These are phyloP conservation scores for Stagonosporopsis tanaceti DNA, from an alignment of 2,329 filamentous ascomycete genomes.

Conservation along the genomic window DNA sequence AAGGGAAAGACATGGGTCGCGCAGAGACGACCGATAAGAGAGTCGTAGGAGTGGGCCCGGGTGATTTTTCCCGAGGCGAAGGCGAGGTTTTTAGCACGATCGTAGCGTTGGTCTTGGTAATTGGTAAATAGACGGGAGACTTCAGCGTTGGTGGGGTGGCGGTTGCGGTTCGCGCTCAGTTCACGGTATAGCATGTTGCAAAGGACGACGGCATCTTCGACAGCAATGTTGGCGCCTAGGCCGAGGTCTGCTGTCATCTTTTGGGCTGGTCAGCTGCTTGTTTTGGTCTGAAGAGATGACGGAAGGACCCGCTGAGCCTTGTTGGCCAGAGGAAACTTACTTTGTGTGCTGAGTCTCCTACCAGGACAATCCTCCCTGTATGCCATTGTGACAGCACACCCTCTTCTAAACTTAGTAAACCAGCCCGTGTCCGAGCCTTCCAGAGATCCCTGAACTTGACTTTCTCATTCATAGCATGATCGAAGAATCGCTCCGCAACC, in stretches of 20 bases:
- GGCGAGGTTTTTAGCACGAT: slow-evolving; percentile 19
- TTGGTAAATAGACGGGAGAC: slow-evolving; percentile 20
- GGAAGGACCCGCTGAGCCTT: too few species aligned
- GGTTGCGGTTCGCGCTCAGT: slow-evolving; percentile 13
- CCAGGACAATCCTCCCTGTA: slow-evolving; percentile 49
- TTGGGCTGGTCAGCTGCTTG: neutral
- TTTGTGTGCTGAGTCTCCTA: slow-evolving; percentile 57
- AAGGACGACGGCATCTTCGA: slow-evolving; percentile 31
- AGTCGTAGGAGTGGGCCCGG: slow-evolving; percentile 22
- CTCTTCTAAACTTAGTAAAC: slow-evolving; percentile 46
- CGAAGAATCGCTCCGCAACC: slow-evolving; percentile 33
- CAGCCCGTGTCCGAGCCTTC: slow-evolving; percentile 28
- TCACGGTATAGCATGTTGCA: slow-evolving; percentile 26
- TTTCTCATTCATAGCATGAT: slow-evolving; percentile 36
- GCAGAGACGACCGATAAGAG: slow-evolving; percentile 16
- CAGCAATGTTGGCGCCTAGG: slow-evolving; percentile 30
- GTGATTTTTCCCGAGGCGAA: slow-evolving; percentile 20
- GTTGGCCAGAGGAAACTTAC: slow-evolving; percentile 17
- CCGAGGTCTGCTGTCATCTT: slow-evolving; percentile 33
- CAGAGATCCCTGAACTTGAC: slow-evolving; percentile 49
- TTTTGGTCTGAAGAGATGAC: neutral
- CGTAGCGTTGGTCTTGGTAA: slow-evolving; percentile 22
- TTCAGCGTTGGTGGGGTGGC: slow-evolving; percentile 13
- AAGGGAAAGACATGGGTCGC: slow-evolving; percentile 10
- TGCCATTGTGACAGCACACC: slow-evolving; percentile 52